Conservation (phyloP, 2,329 filamentous ascomycete species). For the Annulohypoxylon truncatum region DNA sequence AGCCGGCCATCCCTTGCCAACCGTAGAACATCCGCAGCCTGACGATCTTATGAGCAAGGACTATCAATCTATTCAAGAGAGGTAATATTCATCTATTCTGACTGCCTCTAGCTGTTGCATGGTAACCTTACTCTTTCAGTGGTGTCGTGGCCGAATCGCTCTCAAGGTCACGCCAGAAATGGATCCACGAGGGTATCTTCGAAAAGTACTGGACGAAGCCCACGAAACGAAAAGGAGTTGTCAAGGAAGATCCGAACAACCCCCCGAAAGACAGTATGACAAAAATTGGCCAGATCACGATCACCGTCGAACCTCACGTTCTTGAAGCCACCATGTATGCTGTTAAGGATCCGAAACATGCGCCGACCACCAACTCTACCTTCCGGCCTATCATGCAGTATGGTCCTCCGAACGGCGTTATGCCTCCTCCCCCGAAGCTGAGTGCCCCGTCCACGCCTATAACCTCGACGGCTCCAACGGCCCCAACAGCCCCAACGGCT, state of each 20-base stretch:
- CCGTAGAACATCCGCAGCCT: constrained; percentile 74
- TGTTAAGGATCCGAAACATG: constrained; percentile 72
- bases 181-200: constrained; percentile 78
- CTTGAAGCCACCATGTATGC: constrained; percentile 80
- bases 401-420: constrained; percentile 70
- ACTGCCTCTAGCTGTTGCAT: neutral
- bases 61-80: constrained; percentile 80
- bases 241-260: constrained; percentile 73
- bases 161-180: constrained; percentile 76
- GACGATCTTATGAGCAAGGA: constrained; percentile 71
- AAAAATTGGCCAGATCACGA: constrained; percentile 77
- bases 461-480: constrained; percentile 17
- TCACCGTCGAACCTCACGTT: constrained; percentile 83
- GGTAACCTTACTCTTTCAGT: constrained; percentile 57
- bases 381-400: constrained; percentile 72
- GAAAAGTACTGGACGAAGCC: constrained; percentile 84
- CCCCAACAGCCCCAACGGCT: constrained; percentile 31
- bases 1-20: constrained; percentile 76
- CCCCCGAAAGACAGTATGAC: constrained; percentile 77
- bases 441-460: constrained; percentile 47
- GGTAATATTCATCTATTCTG: constrained; percentile 57
- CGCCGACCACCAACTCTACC: constrained; percentile 52
- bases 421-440: constrained; percentile 64
- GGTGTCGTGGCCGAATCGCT: constrained; percentile 81
- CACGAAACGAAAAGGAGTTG: constrained; percentile 72